phyloP scores from a whole-genome alignment of 2,329 filamentous ascomycete genomes.

The Byssochlamys sp. region DNA sequence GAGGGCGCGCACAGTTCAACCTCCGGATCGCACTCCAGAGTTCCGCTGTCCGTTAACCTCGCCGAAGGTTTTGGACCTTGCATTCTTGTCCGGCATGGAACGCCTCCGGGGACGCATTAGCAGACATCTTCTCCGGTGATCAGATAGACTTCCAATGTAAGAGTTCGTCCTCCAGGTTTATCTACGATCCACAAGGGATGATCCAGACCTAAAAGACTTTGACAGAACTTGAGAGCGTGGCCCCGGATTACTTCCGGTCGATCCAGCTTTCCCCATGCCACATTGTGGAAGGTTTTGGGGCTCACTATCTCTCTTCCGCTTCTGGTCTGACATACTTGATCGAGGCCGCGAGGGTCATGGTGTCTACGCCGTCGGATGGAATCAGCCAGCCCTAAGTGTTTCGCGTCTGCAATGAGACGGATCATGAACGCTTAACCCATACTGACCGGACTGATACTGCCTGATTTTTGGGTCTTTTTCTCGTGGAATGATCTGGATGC shows the following conservation, averaged over 20 bases:
- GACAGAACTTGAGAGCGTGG: slow-evolving; percentile 11
- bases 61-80: background rate
- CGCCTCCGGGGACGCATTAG: background rate
- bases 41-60: too few species aligned
- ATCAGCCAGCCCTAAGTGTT: background rate
- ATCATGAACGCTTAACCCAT: background rate
- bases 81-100: background rate
- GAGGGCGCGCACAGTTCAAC: too few species aligned
- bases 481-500: background rate
- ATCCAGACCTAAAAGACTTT: slow-evolving; percentile 6
- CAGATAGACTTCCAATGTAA: background rate
- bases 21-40: too few species aligned
- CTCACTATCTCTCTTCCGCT: background rate
- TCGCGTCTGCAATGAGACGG: background rate
- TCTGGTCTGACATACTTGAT: background rate
- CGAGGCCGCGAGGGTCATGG: background rate
- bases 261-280: background rate
- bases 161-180: background rate
- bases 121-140: background rate
- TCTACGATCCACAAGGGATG: background rate
- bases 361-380: background rate
- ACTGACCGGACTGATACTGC: background rate
- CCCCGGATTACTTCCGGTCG: slow-evolving; percentile 7
- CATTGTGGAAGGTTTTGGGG: background rate
- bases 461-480: background rate